phyloP scores from a whole-genome alignment of 2,329 filamentous ascomycete species.

The Anthostomella pinea region DNA sequence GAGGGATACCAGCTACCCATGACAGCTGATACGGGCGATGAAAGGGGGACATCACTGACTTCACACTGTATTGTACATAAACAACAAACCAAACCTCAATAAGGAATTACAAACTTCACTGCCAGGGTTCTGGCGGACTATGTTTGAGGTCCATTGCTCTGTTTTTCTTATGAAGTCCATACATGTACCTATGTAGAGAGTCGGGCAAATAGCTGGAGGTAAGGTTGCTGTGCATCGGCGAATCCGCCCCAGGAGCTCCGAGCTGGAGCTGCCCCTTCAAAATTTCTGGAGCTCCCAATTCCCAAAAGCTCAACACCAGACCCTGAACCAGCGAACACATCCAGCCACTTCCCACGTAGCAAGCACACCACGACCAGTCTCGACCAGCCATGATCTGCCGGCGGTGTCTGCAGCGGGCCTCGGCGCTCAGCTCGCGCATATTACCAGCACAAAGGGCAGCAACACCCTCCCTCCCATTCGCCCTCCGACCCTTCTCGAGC shows the following conservation, averaged over 20 bases:
- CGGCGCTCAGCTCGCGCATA: constrained; percentile 27
- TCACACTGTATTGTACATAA: constrained; percentile 14
- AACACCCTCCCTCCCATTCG: constrained; percentile 12
- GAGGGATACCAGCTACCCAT: constrained; percentile 5
- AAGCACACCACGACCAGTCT: neutral
- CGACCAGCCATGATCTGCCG: constrained; percentile 39
- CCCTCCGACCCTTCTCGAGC: constrained; percentile 39
- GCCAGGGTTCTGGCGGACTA: neutral
- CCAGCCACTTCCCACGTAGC: constrained; percentile 1
- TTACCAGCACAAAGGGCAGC: constrained; percentile 13
- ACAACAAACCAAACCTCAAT: constrained; percentile 1
- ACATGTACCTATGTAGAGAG: neutral
- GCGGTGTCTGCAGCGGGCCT: constrained; percentile 49
- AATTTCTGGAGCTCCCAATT: constrained; percentile 33
- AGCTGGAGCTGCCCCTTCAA: constrained; percentile 25
- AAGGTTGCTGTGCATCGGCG: too few relatives aligned
- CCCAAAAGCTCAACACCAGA: constrained; percentile 6
- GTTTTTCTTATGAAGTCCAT: too few relatives aligned
- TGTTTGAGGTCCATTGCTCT: neutral
- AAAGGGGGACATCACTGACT: constrained; percentile 1
- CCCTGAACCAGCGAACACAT: neutral
- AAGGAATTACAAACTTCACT: constrained; percentile 1
- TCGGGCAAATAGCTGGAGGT: too few relatives aligned
- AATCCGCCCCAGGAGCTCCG: constrained; percentile 27
- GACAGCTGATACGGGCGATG: neutral